Base-by-base conservation (phyloP, 2,329 filamentous ascomycete species). In the Sodiomyces alkalinus region DNA sequence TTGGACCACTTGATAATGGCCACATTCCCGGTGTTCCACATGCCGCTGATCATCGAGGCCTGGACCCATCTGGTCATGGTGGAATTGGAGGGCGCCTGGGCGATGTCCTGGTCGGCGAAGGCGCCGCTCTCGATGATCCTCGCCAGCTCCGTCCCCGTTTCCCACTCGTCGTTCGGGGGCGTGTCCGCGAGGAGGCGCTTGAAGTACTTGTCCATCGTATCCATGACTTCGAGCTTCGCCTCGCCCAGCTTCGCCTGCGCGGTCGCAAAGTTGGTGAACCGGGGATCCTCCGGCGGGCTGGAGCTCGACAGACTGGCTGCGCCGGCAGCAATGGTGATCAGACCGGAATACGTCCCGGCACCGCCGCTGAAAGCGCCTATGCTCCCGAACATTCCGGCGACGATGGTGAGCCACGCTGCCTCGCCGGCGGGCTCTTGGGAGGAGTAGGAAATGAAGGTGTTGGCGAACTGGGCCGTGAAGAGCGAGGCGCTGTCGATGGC, bases 21-120 rank as follows among this genome's bases (percentile, higher is more conserved):
- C 9, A 27, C 26, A 9, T 27, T 18, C 18, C 20, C 17, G n/a
- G 11, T 12, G 17, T 27, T 27, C 26, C 26, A 27, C 3, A 27
- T 18, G 9, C 20, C 26, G 17, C 17, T 19, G 7, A 27, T n/a
- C 11, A 27, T 17, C 11, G 26, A 18, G 5, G 26, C 26, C 4
- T 19, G 17, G n/a, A 27, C 17, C 26, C 20, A 18, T 6, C 26
- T 17, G 12, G 19, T 17, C 5, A 17, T 13, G 8, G 7, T 6
- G 17, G 26, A 12, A 18, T 27, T 13, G 12, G 20, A 10, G 7
- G 17, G 13, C 11, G 8, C 17, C n/a, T 27, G 17, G 17, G n/a
- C 26, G 4, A 14, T 21, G 26, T 32, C 30, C 30, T 32, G 30
- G 22, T 32, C 20, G 3, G 26, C 30, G 13, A 32, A 26, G 6